phyloP scores from a whole-genome alignment of 202 grass and related monocot species.

The Panicum virgatum region DNA sequence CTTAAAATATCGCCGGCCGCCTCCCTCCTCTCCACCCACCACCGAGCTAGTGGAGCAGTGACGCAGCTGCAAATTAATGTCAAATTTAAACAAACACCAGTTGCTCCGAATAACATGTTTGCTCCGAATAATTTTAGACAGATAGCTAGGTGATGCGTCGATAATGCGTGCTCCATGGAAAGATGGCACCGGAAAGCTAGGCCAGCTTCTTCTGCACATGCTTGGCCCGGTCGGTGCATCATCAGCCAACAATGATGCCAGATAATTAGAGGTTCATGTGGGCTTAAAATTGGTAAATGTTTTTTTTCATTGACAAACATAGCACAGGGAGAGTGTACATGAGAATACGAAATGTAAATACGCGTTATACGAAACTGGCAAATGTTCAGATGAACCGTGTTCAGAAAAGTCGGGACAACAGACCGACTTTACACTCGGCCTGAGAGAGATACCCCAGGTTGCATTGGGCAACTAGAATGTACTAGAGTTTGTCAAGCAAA shows the following conservation, averaged over 20 bases:
- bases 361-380: no score
- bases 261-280: no score
- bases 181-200: not conserved
- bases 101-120: not conserved
- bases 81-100: not conserved
- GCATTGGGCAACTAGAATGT: not conserved
- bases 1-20: conserved; percentile 12
- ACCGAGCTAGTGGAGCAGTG: conserved; percentile 36
- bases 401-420: conserved; percentile 3
- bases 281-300: no score
- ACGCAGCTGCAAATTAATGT: conserved; percentile 20
- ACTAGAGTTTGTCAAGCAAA: not conserved
- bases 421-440: not conserved
- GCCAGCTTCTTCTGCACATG: not conserved
- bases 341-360: not conserved
- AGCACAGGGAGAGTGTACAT: no score
- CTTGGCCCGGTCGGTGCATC: not conserved
- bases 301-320: not conserved
- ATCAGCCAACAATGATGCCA: not conserved
- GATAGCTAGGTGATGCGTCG: not conserved
- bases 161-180: conserved; percentile 8
- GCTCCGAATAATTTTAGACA: not conserved
- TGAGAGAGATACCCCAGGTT: not conserved
- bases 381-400: not conserved
- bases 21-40: not conserved